Percentiles rank a stretch among this genome's conserved stretches.
Evolutionary conservation across 2,329 filamentous ascomycete genomes (phyloP).

Genomic region (Colletotrichum sp.): DNA sequence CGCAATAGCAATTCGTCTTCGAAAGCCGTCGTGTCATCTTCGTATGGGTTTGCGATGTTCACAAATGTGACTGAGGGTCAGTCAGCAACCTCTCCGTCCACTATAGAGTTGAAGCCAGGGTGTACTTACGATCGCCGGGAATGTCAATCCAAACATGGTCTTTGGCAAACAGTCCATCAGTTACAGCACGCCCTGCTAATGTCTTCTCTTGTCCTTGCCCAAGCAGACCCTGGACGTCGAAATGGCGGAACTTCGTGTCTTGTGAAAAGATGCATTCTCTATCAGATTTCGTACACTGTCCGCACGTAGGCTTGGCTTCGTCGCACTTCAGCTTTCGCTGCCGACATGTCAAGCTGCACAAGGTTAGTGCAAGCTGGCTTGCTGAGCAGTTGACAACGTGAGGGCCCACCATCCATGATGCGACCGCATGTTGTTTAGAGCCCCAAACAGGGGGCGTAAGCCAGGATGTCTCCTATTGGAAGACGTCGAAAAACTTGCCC

Average conservation of each 20-base stretch:
- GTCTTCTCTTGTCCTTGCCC: neutral
- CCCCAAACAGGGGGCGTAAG: neutral
- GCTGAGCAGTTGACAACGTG: neutral
- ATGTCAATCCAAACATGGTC: neutral
- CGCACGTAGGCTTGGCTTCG: constrained; percentile 25
- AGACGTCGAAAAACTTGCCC: neutral
- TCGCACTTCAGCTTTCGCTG: constrained; percentile 31
- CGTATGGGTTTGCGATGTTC: neutral
- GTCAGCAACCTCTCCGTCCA: neutral
- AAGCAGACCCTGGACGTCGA: neutral
- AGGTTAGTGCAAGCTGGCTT: neutral
- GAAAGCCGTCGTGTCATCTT: neutral
- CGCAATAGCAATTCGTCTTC: neutral
- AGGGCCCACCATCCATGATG: constrained; percentile 1
- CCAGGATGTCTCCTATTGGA: neutral
- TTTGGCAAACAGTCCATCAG: neutral
- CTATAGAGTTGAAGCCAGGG: neutral
- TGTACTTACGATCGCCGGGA: neutral
- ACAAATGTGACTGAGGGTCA: neutral
- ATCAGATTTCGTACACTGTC: constrained; percentile 24
- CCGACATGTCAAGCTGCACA: neutral
- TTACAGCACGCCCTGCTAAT: neutral
- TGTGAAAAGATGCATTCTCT: neutral
- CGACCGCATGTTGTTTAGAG: neutral
- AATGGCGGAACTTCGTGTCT: neutral